These are phyloP conservation scores for Mortierella sp. DNA, from an alignment of 371 early-diverging fungal species.

Conservation along the genomic window DNA sequence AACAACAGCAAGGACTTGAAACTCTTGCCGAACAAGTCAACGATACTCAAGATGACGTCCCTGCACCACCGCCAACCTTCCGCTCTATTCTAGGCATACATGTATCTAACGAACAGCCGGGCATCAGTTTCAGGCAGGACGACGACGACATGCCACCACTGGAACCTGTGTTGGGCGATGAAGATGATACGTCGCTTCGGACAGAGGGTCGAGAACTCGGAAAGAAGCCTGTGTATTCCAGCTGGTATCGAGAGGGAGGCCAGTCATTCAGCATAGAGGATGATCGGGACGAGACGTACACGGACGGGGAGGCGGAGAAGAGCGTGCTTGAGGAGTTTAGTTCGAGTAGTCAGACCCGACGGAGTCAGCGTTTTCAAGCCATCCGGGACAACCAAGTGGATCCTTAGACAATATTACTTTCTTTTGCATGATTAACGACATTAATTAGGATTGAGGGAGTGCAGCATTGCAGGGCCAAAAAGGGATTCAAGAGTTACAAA, in stretches of 20 bases:
- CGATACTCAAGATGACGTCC: background rate
- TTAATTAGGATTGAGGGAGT: no score
- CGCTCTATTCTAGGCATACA: background rate
- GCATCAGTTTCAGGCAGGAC: no score
- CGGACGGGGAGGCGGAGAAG: background rate
- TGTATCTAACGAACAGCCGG: background rate
- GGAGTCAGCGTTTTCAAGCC: constrained; percentile 45
- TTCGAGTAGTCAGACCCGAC: constrained; percentile 23
- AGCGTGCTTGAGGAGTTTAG: background rate
- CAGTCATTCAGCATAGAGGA: background rate
- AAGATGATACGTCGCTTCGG: background rate
- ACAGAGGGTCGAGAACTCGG: background rate
- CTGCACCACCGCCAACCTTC: background rate
- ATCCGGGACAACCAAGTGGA: constrained; percentile 27
- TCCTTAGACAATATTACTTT: background rate
- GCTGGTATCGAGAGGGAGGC: background rate
- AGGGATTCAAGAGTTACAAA: no score
- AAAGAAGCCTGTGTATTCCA: background rate
- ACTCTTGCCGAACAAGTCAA: background rate
- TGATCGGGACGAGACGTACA: background rate
- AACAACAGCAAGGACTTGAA: background rate
- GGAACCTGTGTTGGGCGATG: background rate
- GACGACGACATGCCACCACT: constrained; percentile 16
- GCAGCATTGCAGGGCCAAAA: no score
- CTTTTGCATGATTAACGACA: background rate